A percentile compares a stretch with the other conserved stretches of the same genome.
Evolutionary conservation across 2,329 filamentous ascomycete genomes (phyloP).

Genomic region (Fusarium sp.): DNA sequence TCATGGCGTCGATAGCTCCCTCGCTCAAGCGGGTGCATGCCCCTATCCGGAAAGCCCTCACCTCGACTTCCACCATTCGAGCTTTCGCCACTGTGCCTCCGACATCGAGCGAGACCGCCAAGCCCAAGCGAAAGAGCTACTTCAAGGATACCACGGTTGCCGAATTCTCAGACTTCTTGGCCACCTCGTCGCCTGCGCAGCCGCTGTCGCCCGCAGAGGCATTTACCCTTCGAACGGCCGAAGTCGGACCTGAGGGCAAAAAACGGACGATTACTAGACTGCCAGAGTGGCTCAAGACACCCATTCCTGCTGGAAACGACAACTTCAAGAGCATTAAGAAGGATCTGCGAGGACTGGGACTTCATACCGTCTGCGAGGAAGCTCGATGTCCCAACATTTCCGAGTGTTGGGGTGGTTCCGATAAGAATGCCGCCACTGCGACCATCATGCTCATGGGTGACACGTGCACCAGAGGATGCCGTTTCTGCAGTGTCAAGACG

Average conservation of each 20-base stretch:
- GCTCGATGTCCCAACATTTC: constrained; percentile 97
- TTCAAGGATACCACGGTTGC: constrained; percentile 69
- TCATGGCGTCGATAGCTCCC: constrained; percentile 54
- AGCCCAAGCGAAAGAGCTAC: constrained; percentile 57
- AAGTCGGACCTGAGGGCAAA: constrained; percentile 71
- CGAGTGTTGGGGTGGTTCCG: constrained; percentile 94
- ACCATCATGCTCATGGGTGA: constrained; percentile 99
- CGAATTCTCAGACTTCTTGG: constrained; percentile 68
- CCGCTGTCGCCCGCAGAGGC: constrained; percentile 64
- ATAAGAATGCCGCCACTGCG: constrained; percentile 90
- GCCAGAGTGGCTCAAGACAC: constrained; percentile 95
- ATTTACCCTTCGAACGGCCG: constrained; percentile 69
- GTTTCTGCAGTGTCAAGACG: constrained; percentile 98
- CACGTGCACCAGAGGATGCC: constrained; percentile 94
- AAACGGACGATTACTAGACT: constrained; percentile 77
- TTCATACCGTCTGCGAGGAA: constrained; percentile 98
- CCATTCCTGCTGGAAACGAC: constrained; percentile 81
- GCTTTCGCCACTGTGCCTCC: constrained; percentile 60
- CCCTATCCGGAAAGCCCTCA: constrained; percentile 55
- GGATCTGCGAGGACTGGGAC: constrained; percentile 86
- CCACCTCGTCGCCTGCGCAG: constrained; percentile 51
- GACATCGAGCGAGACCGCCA: constrained; percentile 41
- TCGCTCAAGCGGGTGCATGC: constrained; percentile 55
- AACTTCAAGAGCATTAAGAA: constrained; percentile 97
- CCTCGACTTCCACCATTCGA: constrained; percentile 47